Evolutionary conservation across 2,329 filamentous ascomycete species (phyloP).

Genomic region (Pseudogymnoascus pannorum): DNA sequence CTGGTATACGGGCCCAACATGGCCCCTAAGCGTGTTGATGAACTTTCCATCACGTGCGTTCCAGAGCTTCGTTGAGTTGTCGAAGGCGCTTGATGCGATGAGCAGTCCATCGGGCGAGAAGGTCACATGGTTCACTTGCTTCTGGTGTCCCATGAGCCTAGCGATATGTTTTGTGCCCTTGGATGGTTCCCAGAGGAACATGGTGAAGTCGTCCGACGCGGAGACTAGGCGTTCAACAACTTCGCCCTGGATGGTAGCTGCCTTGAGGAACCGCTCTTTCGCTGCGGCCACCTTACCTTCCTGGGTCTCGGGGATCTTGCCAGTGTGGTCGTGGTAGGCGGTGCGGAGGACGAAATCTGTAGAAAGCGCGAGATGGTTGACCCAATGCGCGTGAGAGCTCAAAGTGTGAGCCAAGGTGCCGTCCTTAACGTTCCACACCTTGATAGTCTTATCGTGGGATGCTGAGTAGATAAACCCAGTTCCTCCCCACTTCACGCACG

Average conservation of each 20-base stretch:
- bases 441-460: slow-evolving; percentile 87
- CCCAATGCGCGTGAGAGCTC: slow-evolving; percentile 81
- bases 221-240: slow-evolving; percentile 81
- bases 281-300: slow-evolving; percentile 70
- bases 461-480: slow-evolving; percentile 74
- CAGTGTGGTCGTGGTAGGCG: slow-evolving; percentile 76
- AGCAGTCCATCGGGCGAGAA: slow-evolving; percentile 86
- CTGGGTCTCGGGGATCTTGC: slow-evolving; percentile 58
- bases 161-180: slow-evolving; percentile 74
- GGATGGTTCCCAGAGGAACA: slow-evolving; percentile 89
- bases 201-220: slow-evolving; percentile 90
- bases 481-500: slow-evolving; percentile 93
- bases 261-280: slow-evolving; percentile 75
- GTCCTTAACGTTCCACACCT: slow-evolving; percentile 76
- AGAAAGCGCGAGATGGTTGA: slow-evolving; percentile 89
- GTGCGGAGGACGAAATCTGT: slow-evolving; percentile 87
- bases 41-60: slow-evolving; percentile 70
- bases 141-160: slow-evolving; percentile 89
- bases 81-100: slow-evolving; percentile 84
- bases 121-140: slow-evolving; percentile 90
- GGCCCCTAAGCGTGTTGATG: slow-evolving; percentile 78
- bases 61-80: slow-evolving; percentile 95
- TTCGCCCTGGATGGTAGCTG: slow-evolving; percentile 66
- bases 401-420: slow-evolving; percentile 77
- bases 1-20: slow-evolving; percentile 88